Conservation (phyloP, 768 basidiomycete genomes). For the Hemileccinum rubropunctum region DNA sequence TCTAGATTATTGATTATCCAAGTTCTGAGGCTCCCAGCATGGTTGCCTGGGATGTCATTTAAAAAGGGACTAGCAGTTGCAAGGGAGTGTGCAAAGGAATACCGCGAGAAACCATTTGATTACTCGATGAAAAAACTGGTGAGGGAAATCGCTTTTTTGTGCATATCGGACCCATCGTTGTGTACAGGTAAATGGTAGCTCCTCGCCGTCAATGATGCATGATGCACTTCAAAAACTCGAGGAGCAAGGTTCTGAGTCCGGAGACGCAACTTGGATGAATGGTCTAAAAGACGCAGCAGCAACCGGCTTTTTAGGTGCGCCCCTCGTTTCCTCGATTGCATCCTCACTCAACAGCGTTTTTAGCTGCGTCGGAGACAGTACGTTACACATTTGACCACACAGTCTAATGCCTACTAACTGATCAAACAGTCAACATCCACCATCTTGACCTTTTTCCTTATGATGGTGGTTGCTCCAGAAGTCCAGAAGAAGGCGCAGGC, state of each 20-base stretch:
- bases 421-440: constrained; percentile 8
- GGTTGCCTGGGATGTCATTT: constrained; percentile 18
- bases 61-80: constrained; percentile 8
- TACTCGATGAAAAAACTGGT: constrained; percentile 19
- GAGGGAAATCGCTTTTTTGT: background rate
- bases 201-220: constrained; percentile 14
- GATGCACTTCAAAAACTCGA: constrained; percentile 3
- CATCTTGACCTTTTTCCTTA: constrained; percentile 10
- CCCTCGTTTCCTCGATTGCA: background rate
- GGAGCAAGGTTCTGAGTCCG: background rate
- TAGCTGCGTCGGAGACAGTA: constrained; percentile 17
- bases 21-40: constrained; percentile 19
- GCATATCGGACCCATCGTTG: background rate
- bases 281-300: constrained; percentile 16
- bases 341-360: background rate
- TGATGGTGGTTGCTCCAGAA: constrained; percentile 17
- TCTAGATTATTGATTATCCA: background rate
- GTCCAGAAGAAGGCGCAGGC: constrained; percentile 16
- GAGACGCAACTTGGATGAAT: background rate
- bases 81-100: constrained; percentile 7
- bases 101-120: constrained; percentile 26
- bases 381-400: background rate
- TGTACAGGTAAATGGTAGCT: background rate
- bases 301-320: constrained; percentile 14
- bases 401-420: background rate